Evolutionary conservation across 1,139 yeast species (phyloP), one percentile per base, ranked within the genome.

Genomic region (Yamadazyma epiphylla): DNA sequence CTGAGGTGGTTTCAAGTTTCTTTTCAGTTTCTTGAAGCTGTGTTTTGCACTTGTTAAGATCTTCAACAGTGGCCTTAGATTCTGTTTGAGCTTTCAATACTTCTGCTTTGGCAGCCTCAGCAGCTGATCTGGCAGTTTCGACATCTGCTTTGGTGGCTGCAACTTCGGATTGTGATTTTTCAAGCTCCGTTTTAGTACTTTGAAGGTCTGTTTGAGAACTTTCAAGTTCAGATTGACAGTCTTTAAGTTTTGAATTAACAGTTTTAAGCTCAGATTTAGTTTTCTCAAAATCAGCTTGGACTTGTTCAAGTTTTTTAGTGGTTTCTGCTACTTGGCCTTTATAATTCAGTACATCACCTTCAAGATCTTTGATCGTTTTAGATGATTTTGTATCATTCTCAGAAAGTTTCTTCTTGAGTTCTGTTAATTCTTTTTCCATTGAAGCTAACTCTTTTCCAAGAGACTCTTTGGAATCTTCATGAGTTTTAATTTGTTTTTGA

Each of bases 1-100:
- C 80, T 46, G 89, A 96, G 1, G 91, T 85, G 40, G 77, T 82
- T 17, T 70, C 67, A 45, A 82, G 84, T 6, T 74, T 76, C 19
- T 43, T 52, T 35, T 64, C 68, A 1, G 57, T 43, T 2, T 46
- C 35, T 3, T 50, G 51, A 14, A 64, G 46, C 33, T 58, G 60
- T 6, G 33, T 34, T 32, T 59, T 60, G 17, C 65, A 39, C 3
- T 38, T 38, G 27, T 51, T 57, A 5, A 31, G 0, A 49, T 41
- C 8, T 60, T 67, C 12, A 44, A 50, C 1, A 58, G 42, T 2
- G 43, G 26, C 2, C 41, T 30, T 1, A 48, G 39, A 25, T 49
- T 45, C 36, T 58, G n/a, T n/a, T n/a, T n/a, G n/a, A n/a, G n/a
- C 62, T 24, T 48, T 40, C 2, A 58, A 42, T 2, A 49, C 58